Evolutionary conservation across 116 monocot species (phyloP), one percentile per base, ranked within the genome.

Genomic region (Iris pallida): DNA sequence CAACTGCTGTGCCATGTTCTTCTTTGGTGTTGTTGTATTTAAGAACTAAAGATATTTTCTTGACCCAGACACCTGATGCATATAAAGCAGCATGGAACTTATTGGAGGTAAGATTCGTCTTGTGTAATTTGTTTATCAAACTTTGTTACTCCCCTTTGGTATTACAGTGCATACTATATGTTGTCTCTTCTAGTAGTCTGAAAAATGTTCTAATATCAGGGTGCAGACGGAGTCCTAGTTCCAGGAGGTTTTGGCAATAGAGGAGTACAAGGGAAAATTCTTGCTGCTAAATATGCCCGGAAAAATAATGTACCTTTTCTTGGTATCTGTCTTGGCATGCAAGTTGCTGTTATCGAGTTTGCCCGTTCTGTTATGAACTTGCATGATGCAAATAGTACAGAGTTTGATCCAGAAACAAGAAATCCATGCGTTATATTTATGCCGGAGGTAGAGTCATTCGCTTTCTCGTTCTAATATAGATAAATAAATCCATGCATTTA

Each of bases 61-160:
- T 76, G 74, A 13, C 85, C 19, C 68, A 97, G 97, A 71, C 79
- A 68, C 97, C 92, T 55, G 61, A 68, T 61, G 69, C 63, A 20
- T 54, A 82, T 57, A 68, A 73, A 61, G 53, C 45, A 41, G 83
- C 83, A 55, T 83, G 83, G 83, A 63, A 73, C 60, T 63, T 72
- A 54, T 16, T 83, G 43, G 79, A 72, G 76, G 83, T 83, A 16
- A 58, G 40, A 53, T 14, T 40, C 4, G 42, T 67, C 53, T 54
- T 16, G 16, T 48, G 40, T 53, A 30, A 14, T 9, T 12, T 73
- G 53, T 13, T 20, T 66, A 53, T 69, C 8, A 5, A 45, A 51
- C 6, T 48, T 58, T 17, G 11, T 16, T 53, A 6, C 59, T 1
- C 51, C 13, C 13, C 49, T 42, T 52, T 44, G 48, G 53, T 54